Base-by-base conservation (phyloP, 1,139 yeast species). In the Komagataea norvegica region DNA sequence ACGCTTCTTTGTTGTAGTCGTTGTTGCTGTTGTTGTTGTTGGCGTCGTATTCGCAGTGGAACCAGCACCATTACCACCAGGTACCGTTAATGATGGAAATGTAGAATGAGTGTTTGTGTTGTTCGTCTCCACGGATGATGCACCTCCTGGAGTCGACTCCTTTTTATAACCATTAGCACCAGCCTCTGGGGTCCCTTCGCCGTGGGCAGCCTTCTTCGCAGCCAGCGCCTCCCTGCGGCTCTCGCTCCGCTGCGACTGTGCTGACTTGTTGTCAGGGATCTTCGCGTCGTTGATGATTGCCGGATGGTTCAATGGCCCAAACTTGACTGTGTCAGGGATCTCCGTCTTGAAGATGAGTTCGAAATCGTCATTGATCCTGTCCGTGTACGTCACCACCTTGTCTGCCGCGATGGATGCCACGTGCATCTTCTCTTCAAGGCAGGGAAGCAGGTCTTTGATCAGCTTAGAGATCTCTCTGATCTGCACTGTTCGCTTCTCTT, bases 351-450 rank as follows among this genome's bases (percentile, higher is more conserved):
- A 67, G 25, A 89, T 73, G 29, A 87, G 72, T 38, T 81, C 77
- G 63, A 77, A 89, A 56, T 87, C 95, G 48, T 82, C 77, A 56
- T 89, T 85, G 47, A 91, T 72, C 34, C 96, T 68, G 37, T 68
- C 70, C 48, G 86, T 66, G 54, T 87, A 86, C 47, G 80, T 77
- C 29, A 71, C 66, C 36, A 88, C 72, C 17, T 82, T 73, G 52
- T 89, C 97, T 22, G 86, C 74, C 20, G 96, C 96, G 26, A 87
- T 83, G 2, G 91, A 81, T 3, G 97, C 93, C 26, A 91, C 96
- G 57, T 91, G 96, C 94, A 91, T 88, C 62, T 91, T 91, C 58
- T 91, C 97, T 56, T 91, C 98, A 43, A 91, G 65, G 48, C 96
- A 87, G 0, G 97, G 97, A 66, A 91, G 79, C 37, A 91, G 70